phyloP scores from a whole-genome alignment of 2,329 filamentous ascomycete species.

The Truncatella angustata region DNA sequence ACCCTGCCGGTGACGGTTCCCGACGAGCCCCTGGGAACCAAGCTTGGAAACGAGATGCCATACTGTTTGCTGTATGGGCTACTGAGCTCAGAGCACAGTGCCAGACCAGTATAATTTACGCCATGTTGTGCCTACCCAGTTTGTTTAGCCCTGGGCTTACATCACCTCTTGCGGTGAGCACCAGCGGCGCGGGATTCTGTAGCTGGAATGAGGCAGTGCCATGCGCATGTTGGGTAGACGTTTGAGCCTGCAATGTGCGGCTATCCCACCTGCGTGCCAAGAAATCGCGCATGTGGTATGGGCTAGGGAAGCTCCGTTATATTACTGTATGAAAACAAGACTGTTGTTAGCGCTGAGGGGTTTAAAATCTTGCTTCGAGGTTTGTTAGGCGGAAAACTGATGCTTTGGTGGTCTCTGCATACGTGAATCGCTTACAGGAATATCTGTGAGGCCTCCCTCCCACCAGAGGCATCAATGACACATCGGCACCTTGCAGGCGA shows the following conservation, averaged over 20 bases:
- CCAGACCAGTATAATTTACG: not conserved
- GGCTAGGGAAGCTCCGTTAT: constrained; percentile 1
- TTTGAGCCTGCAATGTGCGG: not conserved
- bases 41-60: constrained; percentile 21
- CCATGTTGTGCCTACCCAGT: not conserved
- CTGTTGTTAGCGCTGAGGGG: not conserved
- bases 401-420: not conserved
- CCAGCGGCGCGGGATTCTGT: not conserved
- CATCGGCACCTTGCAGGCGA: no score
- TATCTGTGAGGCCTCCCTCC: constrained; percentile 7
- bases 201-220: not conserved
- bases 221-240: not conserved
- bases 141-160: not conserved
- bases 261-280: not conserved
- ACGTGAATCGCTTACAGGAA: not conserved
- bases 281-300: constrained; percentile 1
- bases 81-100: constrained; percentile 20
- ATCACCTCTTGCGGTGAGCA: not conserved
- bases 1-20: not conserved
- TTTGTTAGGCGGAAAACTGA: not conserved
- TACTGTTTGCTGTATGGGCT: constrained; percentile 23
- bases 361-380: constrained; percentile 1
- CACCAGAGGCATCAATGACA: not conserved
- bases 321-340: not conserved
- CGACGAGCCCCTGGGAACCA: constrained; percentile 10